Evolutionary conservation across 2,329 filamentous ascomycete species (phyloP), one percentile per base, ranked within the genome.

Genomic region (Emmonsia crescens): DNA sequence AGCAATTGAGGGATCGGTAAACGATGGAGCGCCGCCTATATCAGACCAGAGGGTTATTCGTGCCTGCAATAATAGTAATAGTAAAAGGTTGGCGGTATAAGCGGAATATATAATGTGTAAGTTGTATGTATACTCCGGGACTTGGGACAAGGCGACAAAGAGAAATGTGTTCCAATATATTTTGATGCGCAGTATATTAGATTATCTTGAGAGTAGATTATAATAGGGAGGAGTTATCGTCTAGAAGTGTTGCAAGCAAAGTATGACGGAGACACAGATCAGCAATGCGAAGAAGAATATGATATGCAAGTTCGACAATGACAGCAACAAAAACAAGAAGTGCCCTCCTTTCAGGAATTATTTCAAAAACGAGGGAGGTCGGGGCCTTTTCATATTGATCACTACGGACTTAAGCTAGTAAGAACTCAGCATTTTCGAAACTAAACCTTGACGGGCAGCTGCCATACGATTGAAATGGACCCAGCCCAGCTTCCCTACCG

Each of bases 301-400:
- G 33, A 52, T 6, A 40, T 27, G 33, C 19, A 56, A 40, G 52
- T 24, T 40, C n/a, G n/a, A 40, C 31, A 38, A 40, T 24, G 21
- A 27, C 21, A 9, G 24, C 21, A 52, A 29, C 21, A 42, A 10
- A 36, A 57, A 6, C 38, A 57, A n/a, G 8, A 57, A 10, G 24
- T 5, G 38, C 2, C 10, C 12, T 44, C 16, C 4, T 36, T 38
- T 16, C 38, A 27, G 31, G 33, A 56, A 56, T 38, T 14, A 33
- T 55, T 10, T 33, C n/a, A 12, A 56, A 56, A 24, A 6, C 19
- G 33, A 19, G 55, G 55, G 38, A 6, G 36, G 31, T 29, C 16
- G 38, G 48, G 55, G 21, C 38, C 55, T 44, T 57, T 57, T 19
- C 36, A 57, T 57, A 57, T 57, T 29, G 55, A 57, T 42, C 55